Conservation (phyloP, 371 early-diverging fungal species). For the Apophysomyces ossiformis region DNA sequence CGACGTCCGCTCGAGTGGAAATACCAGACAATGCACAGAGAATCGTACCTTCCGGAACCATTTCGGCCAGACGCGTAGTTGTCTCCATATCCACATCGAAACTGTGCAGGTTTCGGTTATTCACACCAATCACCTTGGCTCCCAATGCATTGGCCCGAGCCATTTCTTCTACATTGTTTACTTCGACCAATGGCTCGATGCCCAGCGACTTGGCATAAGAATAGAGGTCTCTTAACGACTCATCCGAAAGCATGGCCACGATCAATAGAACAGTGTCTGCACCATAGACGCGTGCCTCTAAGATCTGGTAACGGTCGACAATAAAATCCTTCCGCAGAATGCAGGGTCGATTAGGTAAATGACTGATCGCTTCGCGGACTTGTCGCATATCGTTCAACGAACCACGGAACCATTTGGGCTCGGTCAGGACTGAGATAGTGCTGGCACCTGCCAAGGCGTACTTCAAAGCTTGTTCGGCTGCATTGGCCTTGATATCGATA, state of each 20-base stretch:
- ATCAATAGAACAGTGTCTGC: constrained; percentile 95
- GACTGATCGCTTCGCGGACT: constrained; percentile 73
- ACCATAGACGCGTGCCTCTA: constrained; percentile 89
- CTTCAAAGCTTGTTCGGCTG: constrained; percentile 80
- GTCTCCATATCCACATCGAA: constrained; percentile 93
- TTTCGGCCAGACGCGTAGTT: constrained; percentile 75
- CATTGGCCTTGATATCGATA: constrained; percentile 82
- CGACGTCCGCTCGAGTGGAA: constrained; percentile 82
- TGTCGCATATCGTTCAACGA: constrained; percentile 86
- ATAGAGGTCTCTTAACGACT: constrained; percentile 69
- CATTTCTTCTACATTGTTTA: constrained; percentile 92
- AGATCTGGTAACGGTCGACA: constrained; percentile 94
- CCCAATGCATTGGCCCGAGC: constrained; percentile 79
- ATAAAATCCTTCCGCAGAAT: constrained; percentile 97
- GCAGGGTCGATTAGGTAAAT: constrained; percentile 81
- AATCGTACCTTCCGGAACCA: constrained; percentile 75
- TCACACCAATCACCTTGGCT: constrained; percentile 92
- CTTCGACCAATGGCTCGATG: constrained; percentile 98
- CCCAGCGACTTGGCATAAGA: constrained; percentile 75
- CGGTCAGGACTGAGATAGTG: constrained; percentile 95
- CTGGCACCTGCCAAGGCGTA: constrained; percentile 92
- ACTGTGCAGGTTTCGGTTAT: constrained; percentile 95
- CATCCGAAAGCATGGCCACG: constrained; percentile 90
- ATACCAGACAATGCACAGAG: constrained; percentile 94
- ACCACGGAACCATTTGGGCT: constrained; percentile 98